phyloP scores from a whole-genome alignment of 2,329 filamentous ascomycete genomes.

The Stachybotrys elegans region DNA sequence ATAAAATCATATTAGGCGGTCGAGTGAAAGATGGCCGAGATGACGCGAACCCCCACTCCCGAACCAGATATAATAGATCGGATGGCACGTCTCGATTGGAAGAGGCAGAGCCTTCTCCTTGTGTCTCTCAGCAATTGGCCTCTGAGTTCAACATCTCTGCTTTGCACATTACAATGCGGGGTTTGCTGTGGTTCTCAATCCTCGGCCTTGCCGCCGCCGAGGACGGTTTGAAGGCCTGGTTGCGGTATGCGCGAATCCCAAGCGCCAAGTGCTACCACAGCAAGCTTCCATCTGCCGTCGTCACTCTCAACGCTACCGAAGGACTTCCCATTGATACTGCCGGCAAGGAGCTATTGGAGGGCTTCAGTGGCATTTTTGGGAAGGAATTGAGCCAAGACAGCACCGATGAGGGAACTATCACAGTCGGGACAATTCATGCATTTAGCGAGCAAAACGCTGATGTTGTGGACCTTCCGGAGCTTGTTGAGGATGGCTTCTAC shows the following conservation, averaged over 20 bases:
- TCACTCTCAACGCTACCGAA: constrained; percentile 48
- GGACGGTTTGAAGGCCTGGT: constrained; percentile 57
- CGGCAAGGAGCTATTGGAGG: constrained; percentile 51
- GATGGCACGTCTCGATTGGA: no score
- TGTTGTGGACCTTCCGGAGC: constrained; percentile 26
- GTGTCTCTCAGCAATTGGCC: not conserved
- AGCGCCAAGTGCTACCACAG: constrained; percentile 25
- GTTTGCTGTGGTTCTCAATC: constrained; percentile 12
- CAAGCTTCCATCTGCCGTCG: constrained; percentile 40
- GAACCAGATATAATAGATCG: not conserved
- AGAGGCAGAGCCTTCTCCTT: no score
- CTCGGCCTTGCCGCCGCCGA: constrained; percentile 35
- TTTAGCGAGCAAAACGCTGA: constrained; percentile 29
- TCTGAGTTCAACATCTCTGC: not conserved
- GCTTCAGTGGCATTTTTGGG: constrained; percentile 53
- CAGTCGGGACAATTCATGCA: constrained; percentile 16
- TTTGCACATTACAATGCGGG: constrained; percentile 7
- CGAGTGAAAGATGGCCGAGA: not conserved
- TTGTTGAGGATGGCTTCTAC: constrained; percentile 30
- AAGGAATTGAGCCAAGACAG: constrained; percentile 25
- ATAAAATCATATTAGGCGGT: not conserved
- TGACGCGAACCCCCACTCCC: not conserved
- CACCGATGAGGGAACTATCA: constrained; percentile 9
- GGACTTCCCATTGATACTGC: constrained; percentile 54
- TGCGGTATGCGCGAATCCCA: constrained; percentile 55